These are phyloP conservation scores for Starmerella lactis-condensi DNA, from an alignment of 805 yeast genomes.

Conservation along the genomic window DNA sequence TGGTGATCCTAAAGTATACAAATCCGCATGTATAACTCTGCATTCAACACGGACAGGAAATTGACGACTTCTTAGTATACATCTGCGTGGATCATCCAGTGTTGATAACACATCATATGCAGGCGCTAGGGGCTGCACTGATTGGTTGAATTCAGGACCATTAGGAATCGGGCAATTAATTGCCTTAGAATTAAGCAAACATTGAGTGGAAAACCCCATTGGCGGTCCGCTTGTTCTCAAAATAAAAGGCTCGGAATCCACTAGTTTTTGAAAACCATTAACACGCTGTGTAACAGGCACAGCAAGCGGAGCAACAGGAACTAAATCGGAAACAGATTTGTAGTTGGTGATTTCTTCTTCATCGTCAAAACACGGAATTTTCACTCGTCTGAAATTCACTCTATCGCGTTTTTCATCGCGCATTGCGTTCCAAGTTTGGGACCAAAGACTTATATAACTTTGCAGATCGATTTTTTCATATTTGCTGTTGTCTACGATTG, in stretches of 20 bases:
- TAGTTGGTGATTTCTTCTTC: constrained; percentile 86
- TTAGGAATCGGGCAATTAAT: constrained; percentile 76
- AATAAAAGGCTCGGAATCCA: constrained; percentile 2
- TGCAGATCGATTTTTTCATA: constrained; percentile 84
- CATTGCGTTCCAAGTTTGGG: constrained; percentile 82
- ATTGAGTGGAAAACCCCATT: constrained; percentile 32
- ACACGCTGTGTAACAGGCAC: constrained; percentile 2
- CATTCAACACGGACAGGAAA: constrained; percentile 56
- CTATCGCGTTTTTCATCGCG: constrained; percentile 85
- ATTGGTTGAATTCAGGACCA: constrained; percentile 89
- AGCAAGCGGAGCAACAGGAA: constrained; percentile 48
- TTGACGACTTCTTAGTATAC: constrained; percentile 48
- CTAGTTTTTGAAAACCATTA: no score
- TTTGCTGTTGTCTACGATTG: constrained; percentile 89
- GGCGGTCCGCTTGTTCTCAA: constrained; percentile 6
- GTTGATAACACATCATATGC: constrained; percentile 58
- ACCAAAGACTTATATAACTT: constrained; percentile 87
- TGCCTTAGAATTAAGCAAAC: constrained; percentile 83
- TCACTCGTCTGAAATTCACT: constrained; percentile 72
- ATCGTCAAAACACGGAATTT: constrained; percentile 92
- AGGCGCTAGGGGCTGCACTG: constrained; percentile 38
- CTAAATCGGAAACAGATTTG: constrained; percentile 56
- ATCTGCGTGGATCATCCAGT: constrained; percentile 73
- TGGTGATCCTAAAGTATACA: constrained; percentile 27
- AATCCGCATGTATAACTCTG: constrained; percentile 65